These are phyloP conservation scores for Ogataea paraovalis DNA, from an alignment of 805 yeast genomes.

Conservation along the genomic window DNA sequence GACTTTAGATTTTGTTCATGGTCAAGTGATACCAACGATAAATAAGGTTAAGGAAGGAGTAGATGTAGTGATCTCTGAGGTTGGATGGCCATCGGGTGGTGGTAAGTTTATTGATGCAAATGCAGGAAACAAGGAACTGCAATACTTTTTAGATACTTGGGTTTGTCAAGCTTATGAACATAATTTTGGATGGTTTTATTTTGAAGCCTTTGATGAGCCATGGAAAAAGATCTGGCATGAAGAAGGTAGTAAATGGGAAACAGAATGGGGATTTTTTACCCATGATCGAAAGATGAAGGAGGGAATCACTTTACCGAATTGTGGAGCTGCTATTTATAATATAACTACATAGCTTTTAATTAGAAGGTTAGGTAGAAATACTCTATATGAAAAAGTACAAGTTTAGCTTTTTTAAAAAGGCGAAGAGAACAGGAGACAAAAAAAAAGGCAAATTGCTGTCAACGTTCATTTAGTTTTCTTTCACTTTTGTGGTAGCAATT, in stretches of 20 bases:
- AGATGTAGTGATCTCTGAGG: slow-evolving; percentile 50
- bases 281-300: slow-evolving; percentile 43
- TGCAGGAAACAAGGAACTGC: slow-evolving; percentile 44
- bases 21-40: slow-evolving; percentile 39
- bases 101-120: slow-evolving; percentile 43
- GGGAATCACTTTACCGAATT: slow-evolving; percentile 39
- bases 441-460: neutral
- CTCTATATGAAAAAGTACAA: neutral
- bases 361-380: neutral
- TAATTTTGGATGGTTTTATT: slow-evolving; percentile 51
- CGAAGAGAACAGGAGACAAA: too few relatives aligned
- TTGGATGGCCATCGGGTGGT: slow-evolving; percentile 72
- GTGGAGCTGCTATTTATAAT: slow-evolving; percentile 8
- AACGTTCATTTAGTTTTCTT: slow-evolving; percentile 2
- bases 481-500: slow-evolving; percentile 26
- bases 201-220: slow-evolving; percentile 72
- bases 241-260: slow-evolving; percentile 52
- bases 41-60: slow-evolving; percentile 17
- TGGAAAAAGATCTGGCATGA: slow-evolving; percentile 58
- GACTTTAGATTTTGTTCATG: slow-evolving; percentile 45
- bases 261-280: slow-evolving; percentile 67
- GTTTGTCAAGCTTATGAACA: slow-evolving; percentile 40
- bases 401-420: too few relatives aligned
- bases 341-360: neutral
- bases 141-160: slow-evolving; percentile 48